Conservation (phyloP, 176 grass and related monocot genomes). For the Chloris gayana region DNA sequence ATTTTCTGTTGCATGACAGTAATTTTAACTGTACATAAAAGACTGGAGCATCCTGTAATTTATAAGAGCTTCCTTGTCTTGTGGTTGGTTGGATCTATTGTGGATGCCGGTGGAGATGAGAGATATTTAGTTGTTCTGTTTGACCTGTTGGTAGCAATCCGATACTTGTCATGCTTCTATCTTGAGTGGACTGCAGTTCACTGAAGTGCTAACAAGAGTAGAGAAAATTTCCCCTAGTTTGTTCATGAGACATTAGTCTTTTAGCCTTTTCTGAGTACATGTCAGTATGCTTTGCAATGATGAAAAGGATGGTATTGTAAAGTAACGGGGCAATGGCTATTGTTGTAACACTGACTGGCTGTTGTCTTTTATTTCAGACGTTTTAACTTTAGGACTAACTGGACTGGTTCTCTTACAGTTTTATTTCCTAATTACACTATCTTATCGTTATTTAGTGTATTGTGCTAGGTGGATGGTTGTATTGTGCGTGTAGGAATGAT, state of each 20-base stretch:
- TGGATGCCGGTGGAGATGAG: too few species aligned
- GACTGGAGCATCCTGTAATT: conserved; percentile 42
- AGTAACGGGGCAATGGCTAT: background rate
- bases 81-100: background rate
- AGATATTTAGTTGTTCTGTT: background rate
- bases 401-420: too few species aligned
- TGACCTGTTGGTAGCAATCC: background rate
- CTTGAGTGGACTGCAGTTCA: conserved; percentile 16
- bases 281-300: conserved; percentile 22
- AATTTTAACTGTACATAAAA: conserved; percentile 51
- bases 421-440: too few species aligned
- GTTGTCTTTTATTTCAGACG: too few species aligned
- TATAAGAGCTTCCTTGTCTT: background rate
- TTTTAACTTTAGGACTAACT: too few species aligned
- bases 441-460: too few species aligned
- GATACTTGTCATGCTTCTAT: background rate
- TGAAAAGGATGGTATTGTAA: conserved; percentile 22
- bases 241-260: background rate
- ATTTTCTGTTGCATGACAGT: background rate
- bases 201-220: background rate
- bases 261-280: conserved; percentile 35
- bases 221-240: conserved; percentile 18
- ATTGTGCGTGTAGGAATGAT: too few species aligned
- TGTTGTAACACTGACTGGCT: too few species aligned
- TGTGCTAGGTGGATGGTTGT: too few species aligned